A percentile compares a stretch with the other conserved stretches of the same genome.
These are phyloP conservation scores for Chamaecyparis obtusa DNA, from an alignment of 75 land plant species.

Conservation along the genomic window DNA sequence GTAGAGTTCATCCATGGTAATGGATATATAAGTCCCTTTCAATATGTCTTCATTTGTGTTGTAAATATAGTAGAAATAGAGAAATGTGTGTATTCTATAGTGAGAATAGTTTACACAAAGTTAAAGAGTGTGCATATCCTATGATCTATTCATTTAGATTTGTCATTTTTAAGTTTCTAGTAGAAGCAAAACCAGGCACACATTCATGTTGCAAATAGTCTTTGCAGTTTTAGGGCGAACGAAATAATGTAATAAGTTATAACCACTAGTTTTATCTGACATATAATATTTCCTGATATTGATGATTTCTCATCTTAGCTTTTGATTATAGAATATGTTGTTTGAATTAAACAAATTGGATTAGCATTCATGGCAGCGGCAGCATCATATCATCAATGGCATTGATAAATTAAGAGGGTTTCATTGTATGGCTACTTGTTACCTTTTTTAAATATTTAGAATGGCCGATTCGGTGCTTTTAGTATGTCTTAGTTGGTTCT, in stretches of 20 bases:
- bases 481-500: background rate
- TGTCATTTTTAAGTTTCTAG: background rate
- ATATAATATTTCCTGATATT: background rate
- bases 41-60: background rate
- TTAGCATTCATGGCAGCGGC: background rate
- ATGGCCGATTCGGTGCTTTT: background rate
- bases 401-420: background rate
- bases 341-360: background rate
- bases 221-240: background rate
- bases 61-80: background rate
- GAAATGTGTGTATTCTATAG: background rate
- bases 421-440: background rate
- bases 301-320: background rate
- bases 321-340: too few relatives aligned
- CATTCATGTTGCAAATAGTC: background rate
- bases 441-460: background rate
- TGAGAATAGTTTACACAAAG: background rate
- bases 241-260: background rate
- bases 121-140: background rate
- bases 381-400: background rate
- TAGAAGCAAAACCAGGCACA: background rate
- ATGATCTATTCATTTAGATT: background rate
- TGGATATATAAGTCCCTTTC: background rate
- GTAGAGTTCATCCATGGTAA: background rate
- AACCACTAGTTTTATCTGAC: background rate